Base-by-base conservation (phyloP, 1,284 basidiomycete genomes). In the Boletus sp. region DNA sequence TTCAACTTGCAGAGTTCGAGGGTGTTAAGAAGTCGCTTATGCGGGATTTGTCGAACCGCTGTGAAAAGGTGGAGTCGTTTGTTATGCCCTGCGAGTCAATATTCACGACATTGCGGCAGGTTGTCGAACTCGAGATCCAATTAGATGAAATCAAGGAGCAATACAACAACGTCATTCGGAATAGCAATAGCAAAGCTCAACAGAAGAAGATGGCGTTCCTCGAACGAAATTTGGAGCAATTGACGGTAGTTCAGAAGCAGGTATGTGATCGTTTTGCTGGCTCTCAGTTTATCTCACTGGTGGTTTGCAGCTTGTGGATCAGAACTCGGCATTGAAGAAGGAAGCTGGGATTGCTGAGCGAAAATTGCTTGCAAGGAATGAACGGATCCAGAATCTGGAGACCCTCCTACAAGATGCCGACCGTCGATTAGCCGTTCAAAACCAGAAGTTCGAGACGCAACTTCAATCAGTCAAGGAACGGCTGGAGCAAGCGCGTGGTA, bases 201-300 rank as follows among this genome's bases (percentile, higher is more conserved):
- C 94, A 97, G 74, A 94, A 95, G 81, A 98, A 98, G 81, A 96
- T 99, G 90, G 91, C 92, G 25, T 95, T 98, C 79, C 72, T 99
- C 50, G 95, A 98, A 66, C 88, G 95, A 54, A 99, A 99, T 67
- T 74, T 99, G 46, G 95, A 99, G 66, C 93, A 97, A 63, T 75
- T 99, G 57, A 95, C 92, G 36, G 73, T 91, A 48, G 94, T 99
- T 29, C 96, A 99, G 78, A 97, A 97, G 72, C 94, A 97, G 82
- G 92, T 84, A 52, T 42, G 72, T 59, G 36, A 27, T 43, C 27
- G 37, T 40, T 40, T 47, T 47, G n/a, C 14, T 34, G 38, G 26
- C 30, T 30, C 23, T 17, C 8, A 17, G 39, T 34, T 38, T 39
- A 44, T 49, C 34, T 39, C 13, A 52, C 33, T 48, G 29, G 55